Conservation (phyloP, 2,329 filamentous ascomycete genomes). For the Graphiopsis chlorocephala region DNA sequence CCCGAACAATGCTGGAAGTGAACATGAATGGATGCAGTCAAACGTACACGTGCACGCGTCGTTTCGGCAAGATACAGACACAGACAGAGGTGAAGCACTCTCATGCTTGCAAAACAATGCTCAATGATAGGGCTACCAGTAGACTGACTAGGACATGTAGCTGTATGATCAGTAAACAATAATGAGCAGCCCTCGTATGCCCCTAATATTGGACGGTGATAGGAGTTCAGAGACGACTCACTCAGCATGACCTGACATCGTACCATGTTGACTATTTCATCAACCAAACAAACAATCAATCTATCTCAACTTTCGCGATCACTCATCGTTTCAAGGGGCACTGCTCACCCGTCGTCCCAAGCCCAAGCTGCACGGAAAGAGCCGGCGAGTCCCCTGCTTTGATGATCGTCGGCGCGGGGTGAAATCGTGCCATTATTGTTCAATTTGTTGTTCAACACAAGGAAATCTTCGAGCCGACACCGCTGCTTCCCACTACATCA, state of each 20-base stretch:
- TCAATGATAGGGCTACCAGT: not conserved
- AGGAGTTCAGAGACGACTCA: not conserved
- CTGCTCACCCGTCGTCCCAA: not conserved
- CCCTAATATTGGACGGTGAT: not conserved
- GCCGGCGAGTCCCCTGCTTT: not conserved
- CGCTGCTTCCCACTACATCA: not conserved
- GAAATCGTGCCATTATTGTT: not conserved
- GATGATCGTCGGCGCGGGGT: not conserved
- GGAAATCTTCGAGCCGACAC: not conserved
- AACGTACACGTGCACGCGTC: too few relatives aligned
- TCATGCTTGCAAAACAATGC: too few relatives aligned
- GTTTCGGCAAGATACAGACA: not conserved
- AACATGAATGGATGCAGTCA: too few relatives aligned
- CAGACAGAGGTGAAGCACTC: too few relatives aligned
- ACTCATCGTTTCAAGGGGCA: not conserved
- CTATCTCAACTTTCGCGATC: not conserved
- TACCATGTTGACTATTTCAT: not conserved
- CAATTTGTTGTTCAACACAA: constrained; percentile 6
- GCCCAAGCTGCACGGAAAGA: not conserved
- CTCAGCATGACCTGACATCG: not conserved
- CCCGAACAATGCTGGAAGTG: too few relatives aligned
- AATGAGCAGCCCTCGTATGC: not conserved
- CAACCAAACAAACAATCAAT: not conserved
- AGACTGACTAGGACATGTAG: not conserved
- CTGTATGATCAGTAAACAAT: not conserved